A percentile compares a stretch with the other conserved stretches of the same genome.
These are phyloP conservation scores for Podaxis sp. DNA, from an alignment of 768 basidiomycete species.

Conservation along the genomic window DNA sequence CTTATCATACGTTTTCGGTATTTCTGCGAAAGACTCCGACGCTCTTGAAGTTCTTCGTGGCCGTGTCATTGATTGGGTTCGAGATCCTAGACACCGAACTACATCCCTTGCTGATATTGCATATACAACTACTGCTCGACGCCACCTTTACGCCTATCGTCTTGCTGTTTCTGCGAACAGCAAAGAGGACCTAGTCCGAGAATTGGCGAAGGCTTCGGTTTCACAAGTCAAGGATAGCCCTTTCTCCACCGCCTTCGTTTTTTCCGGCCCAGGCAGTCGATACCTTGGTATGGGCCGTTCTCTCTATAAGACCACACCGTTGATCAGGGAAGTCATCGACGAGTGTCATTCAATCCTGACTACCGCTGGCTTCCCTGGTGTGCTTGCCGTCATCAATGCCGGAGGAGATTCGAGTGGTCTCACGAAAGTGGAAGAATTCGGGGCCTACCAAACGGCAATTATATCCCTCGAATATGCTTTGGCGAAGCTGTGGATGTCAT, in stretches of 20 bases:
- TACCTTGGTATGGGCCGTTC: constrained; percentile 61
- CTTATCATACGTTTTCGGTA: constrained; percentile 46
- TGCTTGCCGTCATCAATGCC: constrained; percentile 43
- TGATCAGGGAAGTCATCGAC: constrained; percentile 56
- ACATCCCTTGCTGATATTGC: constrained; percentile 46
- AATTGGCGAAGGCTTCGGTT: constrained; percentile 36
- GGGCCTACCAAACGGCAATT: constrained; percentile 51
- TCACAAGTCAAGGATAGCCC: constrained; percentile 26
- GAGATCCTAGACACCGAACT: constrained; percentile 20
- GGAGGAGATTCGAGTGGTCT: constrained; percentile 13
- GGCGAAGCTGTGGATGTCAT: constrained; percentile 64
- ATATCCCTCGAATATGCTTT: constrained; percentile 66
- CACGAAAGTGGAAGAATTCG: constrained; percentile 32
- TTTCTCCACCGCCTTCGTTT: constrained; percentile 55
- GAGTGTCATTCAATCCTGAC: constrained; percentile 54
- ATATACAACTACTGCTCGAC: constrained; percentile 67
- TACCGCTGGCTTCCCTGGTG: constrained; percentile 48
- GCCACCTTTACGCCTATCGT: constrained; percentile 54
- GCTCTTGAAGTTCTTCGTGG: constrained; percentile 48
- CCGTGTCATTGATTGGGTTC: constrained; percentile 49
- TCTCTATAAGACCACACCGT: constrained; percentile 48
- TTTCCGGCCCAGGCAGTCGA: constrained; percentile 73
- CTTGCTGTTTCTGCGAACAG: constrained; percentile 45
- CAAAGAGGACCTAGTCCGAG: constrained; percentile 44
- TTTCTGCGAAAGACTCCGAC: constrained; percentile 57